Percentiles rank a stretch among this genome's conserved stretches.
These are phyloP conservation scores for Favolaschia claudopus DNA, from an alignment of 768 basidiomycete genomes.

Conservation along the genomic window DNA sequence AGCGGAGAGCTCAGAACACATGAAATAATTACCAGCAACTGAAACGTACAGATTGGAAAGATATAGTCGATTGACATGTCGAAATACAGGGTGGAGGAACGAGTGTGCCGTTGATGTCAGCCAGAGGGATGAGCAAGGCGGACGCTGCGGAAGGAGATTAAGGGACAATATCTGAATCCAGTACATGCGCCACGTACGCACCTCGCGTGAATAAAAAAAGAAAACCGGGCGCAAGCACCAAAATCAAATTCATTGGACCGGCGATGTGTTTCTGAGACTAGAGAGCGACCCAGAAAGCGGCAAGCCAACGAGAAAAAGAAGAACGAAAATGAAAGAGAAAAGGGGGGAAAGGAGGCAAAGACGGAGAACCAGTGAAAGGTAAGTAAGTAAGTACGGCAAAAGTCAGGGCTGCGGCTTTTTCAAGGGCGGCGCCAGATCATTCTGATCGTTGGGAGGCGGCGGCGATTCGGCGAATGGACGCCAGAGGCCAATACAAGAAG, in stretches of 20 bases:
- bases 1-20: neutral
- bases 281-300: neutral
- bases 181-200: neutral
- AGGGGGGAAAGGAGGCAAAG: neutral
- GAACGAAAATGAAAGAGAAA: neutral
- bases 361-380: neutral
- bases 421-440: neutral
- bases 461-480: neutral
- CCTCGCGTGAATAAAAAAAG: neutral
- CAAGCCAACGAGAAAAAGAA: neutral
- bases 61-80: slow-evolving; percentile 2
- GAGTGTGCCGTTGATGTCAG: slow-evolving; percentile 6
- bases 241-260: too few relatives aligned
- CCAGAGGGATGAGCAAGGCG: neutral
- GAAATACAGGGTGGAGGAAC: neutral
- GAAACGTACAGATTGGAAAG: slow-evolving; percentile 3
- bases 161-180: neutral
- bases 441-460: slow-evolving; percentile 18
- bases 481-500: neutral
- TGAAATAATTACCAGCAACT: neutral
- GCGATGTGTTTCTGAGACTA: neutral
- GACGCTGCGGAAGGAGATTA: neutral
- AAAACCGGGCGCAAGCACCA: slow-evolving; percentile 5
- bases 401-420: neutral
- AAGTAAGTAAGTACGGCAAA: neutral